These are phyloP conservation scores for Sporobolomyces roseus DNA, from an alignment of 768 basidiomycete species.

Conservation along the genomic window DNA sequence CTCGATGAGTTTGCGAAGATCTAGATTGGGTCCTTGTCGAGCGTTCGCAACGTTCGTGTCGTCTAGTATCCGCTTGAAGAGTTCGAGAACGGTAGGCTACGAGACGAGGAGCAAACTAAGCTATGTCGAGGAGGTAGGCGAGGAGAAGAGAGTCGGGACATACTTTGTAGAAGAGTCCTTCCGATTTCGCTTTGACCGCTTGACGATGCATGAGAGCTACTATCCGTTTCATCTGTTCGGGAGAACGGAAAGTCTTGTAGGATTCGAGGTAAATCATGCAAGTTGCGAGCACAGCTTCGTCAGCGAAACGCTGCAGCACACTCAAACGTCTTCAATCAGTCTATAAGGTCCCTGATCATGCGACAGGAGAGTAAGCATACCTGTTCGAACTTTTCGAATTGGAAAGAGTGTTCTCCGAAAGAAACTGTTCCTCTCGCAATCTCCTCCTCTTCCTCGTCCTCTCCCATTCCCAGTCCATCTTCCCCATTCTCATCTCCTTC, in stretches of 20 bases:
- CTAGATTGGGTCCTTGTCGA: conserved; percentile 71
- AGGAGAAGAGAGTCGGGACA: conserved; percentile 43
- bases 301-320: conserved; percentile 72
- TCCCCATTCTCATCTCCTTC: conserved; percentile 45
- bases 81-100: conserved; percentile 80
- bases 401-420: conserved; percentile 75
- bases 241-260: conserved; percentile 69
- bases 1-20: conserved; percentile 76
- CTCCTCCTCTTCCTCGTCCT: conserved; percentile 63
- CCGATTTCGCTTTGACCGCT: conserved; percentile 83
- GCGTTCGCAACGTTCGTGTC: conserved; percentile 70
- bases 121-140: conserved; percentile 15
- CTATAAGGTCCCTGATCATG: no score
- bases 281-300: conserved; percentile 77
- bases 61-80: conserved; percentile 81
- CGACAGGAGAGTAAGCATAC: conserved; percentile 53
- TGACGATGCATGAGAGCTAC: conserved; percentile 86
- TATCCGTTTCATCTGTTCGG: conserved; percentile 83
- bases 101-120: background rate
- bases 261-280: conserved; percentile 75
- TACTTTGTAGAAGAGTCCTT: conserved; percentile 93
- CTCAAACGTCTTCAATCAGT: no score
- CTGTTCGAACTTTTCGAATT: conserved; percentile 84
- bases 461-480: conserved; percentile 65
- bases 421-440: conserved; percentile 59